A percentile compares a stretch with the other conserved stretches of the same genome.
These are phyloP conservation scores for Linnemannia exigua DNA, from an alignment of 192 early-diverging fungal genomes.

Conservation along the genomic window DNA sequence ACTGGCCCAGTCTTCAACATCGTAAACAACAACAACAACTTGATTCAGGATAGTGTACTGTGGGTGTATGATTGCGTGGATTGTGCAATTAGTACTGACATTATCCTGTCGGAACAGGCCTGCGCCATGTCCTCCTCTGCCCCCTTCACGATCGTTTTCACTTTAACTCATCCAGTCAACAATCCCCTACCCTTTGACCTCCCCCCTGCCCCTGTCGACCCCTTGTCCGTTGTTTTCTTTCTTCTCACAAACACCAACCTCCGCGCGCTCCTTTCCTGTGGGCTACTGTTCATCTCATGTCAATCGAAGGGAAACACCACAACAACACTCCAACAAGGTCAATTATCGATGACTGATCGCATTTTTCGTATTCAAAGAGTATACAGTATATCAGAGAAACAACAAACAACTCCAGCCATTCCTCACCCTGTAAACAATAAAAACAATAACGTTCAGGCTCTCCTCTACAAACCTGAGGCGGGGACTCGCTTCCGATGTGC, in stretches of 20 bases:
- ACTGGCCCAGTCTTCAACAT: background rate
- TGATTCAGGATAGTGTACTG: too few relatives aligned
- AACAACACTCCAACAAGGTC: background rate
- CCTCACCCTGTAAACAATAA: background rate
- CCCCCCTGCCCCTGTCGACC: background rate
- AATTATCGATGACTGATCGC: background rate
- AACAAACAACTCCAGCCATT: background rate
- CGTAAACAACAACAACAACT: too few relatives aligned
- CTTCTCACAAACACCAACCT: background rate
- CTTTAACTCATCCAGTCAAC: background rate
- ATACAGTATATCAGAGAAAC: background rate
- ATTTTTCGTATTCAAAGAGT: background rate
- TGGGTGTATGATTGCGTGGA: background rate
- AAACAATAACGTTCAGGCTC: background rate
- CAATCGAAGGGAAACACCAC: background rate
- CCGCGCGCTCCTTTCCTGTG: background rate
- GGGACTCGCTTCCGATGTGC: background rate
- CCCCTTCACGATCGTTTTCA: background rate
- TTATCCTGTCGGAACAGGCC: background rate
- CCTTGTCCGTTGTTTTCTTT: constrained; percentile 2
- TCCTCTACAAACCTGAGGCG: background rate
- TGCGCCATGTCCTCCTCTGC: background rate
- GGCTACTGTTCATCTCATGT: background rate
- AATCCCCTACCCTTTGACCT: background rate
- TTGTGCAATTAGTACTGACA: background rate